A percentile compares a stretch with the other conserved stretches of the same genome.
Conservation (phyloP, 768 basidiomycete genomes). For the Calocera viscosa region DNA sequence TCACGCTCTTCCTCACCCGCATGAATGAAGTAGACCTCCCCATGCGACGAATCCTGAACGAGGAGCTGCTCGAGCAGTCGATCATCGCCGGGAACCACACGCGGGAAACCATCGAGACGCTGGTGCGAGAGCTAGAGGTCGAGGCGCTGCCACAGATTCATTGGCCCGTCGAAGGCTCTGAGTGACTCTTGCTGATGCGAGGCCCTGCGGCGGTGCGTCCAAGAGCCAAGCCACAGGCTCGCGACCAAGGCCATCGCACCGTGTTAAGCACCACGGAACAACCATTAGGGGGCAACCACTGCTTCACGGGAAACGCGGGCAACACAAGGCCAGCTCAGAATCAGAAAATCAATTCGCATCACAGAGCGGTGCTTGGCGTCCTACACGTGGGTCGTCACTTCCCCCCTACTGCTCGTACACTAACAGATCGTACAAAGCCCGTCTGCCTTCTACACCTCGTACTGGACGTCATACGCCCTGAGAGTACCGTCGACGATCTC, state of each 20-base stretch:
- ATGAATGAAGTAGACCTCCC: neutral
- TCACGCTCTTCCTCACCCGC: neutral
- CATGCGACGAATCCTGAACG: neutral
- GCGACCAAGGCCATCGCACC: too few relatives aligned
- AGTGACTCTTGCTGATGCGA: neutral
- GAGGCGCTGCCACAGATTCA: neutral
- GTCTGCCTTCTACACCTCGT: neutral
- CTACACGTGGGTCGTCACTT: too few relatives aligned
- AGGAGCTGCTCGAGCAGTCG: neutral
- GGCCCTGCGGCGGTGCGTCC: too few relatives aligned
- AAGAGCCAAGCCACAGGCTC: too few relatives aligned
- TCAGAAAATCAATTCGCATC: too few relatives aligned
- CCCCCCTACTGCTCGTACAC: too few relatives aligned
- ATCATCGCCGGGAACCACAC: neutral
- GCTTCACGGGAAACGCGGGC: too few relatives aligned
- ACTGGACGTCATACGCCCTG: conserved; percentile 13
- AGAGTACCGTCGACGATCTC: conserved; percentile 34
- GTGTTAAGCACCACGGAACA: too few relatives aligned
- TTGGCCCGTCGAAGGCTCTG: neutral
- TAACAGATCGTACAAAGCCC: neutral
- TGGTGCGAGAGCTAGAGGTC: neutral
- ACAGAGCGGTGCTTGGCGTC: too few relatives aligned
- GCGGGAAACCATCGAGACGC: neutral
- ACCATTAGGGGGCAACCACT: too few relatives aligned
- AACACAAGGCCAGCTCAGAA: too few relatives aligned